Evolutionary conservation across 1,284 basidiomycete species (phyloP), one percentile per base, ranked within the genome.

Genomic region (Hemileccinum hortonii): DNA sequence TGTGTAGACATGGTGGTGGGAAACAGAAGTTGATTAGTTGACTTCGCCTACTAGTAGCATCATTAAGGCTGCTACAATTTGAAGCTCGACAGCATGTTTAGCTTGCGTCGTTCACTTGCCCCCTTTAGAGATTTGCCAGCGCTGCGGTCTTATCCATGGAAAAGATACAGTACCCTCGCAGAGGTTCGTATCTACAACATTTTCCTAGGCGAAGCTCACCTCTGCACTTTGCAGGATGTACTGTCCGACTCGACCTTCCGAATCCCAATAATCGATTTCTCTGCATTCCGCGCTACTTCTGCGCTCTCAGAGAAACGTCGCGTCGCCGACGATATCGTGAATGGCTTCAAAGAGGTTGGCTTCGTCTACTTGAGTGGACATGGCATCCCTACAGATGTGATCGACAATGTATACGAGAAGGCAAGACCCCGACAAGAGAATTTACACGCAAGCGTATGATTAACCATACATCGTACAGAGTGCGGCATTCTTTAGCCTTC

Each of bases 191-290:
- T 36, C 35, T 29, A 42, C 8, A 29, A 30, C 16, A 4, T 15
- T 7, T 30, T 47, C 8, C 29, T 6, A 9, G 22, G 49, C 32
- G 15, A 44, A 49, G 33, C 49, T 54, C 48, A 55, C 16, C 26
- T 37, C 19, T 21, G 7, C 37, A 9, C 21, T 26, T 32, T 24
- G 19, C 53, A 68, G 69, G 61, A 65, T 29, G 59, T 58, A 33
- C 62, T 55, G 6, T 59, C 65, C 18, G 58, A 67, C 46, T 61
- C 64, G 18, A 59, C 67, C 18, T 81, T 81, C 61, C 69, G 69
- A 33, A 90, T 93, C 53, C 91, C 91, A 19, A 73, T 91, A 12
- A 82, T 93, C 61, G 83, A 92, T 73, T 92, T 93, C 60, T 76
- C 80, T 59, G 82, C 79, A 55, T 92, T 86, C 66, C 76, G 80